Base-by-base conservation (phyloP, 2,329 filamentous ascomycete genomes). In the Diplodia intermedia region DNA sequence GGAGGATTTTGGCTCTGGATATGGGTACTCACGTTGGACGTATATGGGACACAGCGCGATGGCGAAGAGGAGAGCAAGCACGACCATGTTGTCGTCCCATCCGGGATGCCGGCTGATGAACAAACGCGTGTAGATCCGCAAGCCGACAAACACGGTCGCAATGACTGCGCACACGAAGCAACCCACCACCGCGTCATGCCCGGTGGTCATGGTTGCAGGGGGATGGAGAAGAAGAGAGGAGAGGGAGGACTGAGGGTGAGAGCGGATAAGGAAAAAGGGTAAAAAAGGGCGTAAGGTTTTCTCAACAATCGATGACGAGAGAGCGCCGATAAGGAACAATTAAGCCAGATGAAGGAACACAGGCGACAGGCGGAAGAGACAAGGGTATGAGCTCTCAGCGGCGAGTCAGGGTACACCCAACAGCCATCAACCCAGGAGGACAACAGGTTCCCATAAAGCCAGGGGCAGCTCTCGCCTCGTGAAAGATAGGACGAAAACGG, bases 61-160 rank as follows among this genome's bases (percentile, higher is more conserved):
- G 7, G 66, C 47, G n/a, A 62, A 63, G 1, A 68, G 6, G 36
- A 63, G n/a, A 12, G 66, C 56, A 56, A 68, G 15, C 8, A 53
- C 55, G 23, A 67, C 55, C 56, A 68, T 23, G 11, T 20, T 7
- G 12, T 68, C 66, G n/a, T 68, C 66, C 56, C 54, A 55, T 14
- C 66, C 66, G 3, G 60, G 56, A 43, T 68, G 54, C n/a, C 50
- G 66, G 33, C 49, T 62, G 56, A 68, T 50, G 1, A 2, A 47
- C 57, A 68, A 52, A 8, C 66, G 66, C 26, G 66, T 68, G 14
- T 50, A 63, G 15, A 68, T 6, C 15, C 66, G 47, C 8, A 68
- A 31, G 20, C 29, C 56, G 18, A 68, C 66, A 40, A 68, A 62
- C 11, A 62, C 26, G 1, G 38, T 14, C 15, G 66, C 57, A 7